Conservation (phyloP, 140 eudicot genomes). For the Cichorium intybus region DNA sequence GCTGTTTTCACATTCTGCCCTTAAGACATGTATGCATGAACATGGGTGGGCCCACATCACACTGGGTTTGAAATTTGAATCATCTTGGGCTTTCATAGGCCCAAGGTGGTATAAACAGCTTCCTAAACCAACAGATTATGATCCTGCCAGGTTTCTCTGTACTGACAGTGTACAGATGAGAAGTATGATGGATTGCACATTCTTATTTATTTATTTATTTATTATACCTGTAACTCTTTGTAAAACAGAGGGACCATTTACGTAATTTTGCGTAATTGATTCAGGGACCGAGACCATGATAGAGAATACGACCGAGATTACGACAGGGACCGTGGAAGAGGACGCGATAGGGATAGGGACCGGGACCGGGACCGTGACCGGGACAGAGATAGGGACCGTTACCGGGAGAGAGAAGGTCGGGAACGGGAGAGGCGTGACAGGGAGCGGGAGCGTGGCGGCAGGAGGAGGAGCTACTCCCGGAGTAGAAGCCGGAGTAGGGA, state of each 20-base stretch:
- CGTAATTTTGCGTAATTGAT: background rate
- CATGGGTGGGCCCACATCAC: constrained; percentile 32
- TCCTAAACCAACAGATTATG: constrained; percentile 65
- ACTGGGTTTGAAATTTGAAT: constrained; percentile 10
- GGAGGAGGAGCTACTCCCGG: constrained; percentile 89
- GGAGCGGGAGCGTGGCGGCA: constrained; percentile 69
- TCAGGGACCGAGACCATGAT: constrained; percentile 65
- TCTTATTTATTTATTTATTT: background rate
- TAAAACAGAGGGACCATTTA: too few species aligned
- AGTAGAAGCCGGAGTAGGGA: constrained; percentile 82
- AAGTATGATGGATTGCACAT: constrained; percentile 95
- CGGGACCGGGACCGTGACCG: constrained; percentile 52
- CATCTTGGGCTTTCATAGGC: constrained; percentile 32
- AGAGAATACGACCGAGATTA: constrained; percentile 55
- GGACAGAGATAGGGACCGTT: constrained; percentile 43
- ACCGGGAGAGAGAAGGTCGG: constrained; percentile 48
- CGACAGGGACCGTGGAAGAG: constrained; percentile 58
- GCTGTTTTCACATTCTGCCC: constrained; percentile 36
- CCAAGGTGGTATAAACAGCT: constrained; percentile 53
- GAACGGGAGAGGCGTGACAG: constrained; percentile 54
- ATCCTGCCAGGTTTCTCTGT: constrained; percentile 99
- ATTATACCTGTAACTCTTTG: too few species aligned
- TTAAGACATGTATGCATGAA: constrained; percentile 4
- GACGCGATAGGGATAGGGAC: constrained; percentile 58
- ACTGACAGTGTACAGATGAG: constrained; percentile 99